Conservation (phyloP, 169 alveolate genomes). For the Plasmodium knowlesi region DNA sequence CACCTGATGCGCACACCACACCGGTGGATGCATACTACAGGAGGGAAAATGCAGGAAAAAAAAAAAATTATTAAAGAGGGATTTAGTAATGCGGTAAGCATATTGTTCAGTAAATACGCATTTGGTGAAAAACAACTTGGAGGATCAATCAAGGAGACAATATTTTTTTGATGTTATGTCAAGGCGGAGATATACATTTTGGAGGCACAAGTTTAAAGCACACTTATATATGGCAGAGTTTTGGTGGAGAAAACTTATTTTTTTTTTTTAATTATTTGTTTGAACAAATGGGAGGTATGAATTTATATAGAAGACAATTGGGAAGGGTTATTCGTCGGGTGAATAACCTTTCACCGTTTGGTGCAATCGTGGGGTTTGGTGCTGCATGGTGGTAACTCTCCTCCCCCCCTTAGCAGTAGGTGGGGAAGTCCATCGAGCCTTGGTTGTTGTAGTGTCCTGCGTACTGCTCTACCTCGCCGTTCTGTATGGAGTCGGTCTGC, state of each 20-base stretch:
- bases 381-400: not conserved
- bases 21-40: no score
- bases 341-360: not conserved
- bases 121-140: not conserved
- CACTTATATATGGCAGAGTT: not conserved
- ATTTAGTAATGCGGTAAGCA: not conserved
- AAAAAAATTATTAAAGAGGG: not conserved
- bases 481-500: not conserved
- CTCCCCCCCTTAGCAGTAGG: not conserved
- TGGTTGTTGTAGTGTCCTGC: not conserved
- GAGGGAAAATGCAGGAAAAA: not conserved
- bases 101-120: not conserved
- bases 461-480: not conserved
- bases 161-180: not conserved
- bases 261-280: not conserved
- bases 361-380: not conserved
- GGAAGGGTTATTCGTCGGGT: not conserved
- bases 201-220: not conserved
- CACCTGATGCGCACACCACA: no score
- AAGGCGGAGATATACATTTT: not conserved
- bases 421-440: not conserved
- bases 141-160: not conserved
- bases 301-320: not conserved
- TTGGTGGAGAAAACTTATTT: not conserved
- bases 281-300: not conserved